Base-by-base conservation (phyloP, 345 rosid species). In the Draba incana region DNA sequence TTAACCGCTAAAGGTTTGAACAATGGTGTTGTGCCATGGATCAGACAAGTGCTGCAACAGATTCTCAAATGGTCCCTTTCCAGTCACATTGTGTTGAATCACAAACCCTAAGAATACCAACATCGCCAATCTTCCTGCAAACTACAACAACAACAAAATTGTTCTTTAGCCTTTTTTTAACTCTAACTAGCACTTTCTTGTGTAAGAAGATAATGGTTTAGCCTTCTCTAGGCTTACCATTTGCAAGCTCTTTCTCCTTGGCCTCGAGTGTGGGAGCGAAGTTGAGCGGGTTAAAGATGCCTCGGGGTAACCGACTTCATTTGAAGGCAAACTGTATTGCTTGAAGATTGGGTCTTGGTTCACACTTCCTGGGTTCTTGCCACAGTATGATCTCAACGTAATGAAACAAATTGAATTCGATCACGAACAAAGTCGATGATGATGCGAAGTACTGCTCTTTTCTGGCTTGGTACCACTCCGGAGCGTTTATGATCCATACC, bases 261-360 rank as follows among this genome's bases (percentile, higher is more conserved):
- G 98, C 98, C 80, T 90, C 96, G 0, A 28, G 44, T 1, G 97
- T 88, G 0, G 98, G 94, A 3, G 86, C 91, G 46, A 93, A 88
- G 82, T 93, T 93, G 38, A 93, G 87, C 7, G 98, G 98, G 83
- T 93, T 93, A 78, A 93, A 93, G 65, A 88, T 78, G 41, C 98
- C 75, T 16, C 98, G 1, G 97, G 98, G 83, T 93, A 93, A 0
- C 98, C 98, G 9, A 59, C 67, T 66, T 93, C 97, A 38, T 86
- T 41, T 1, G 92, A 90, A 44, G 97, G 94, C 83, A 93, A 84
- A 82, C 94, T 88, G 88, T 90, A 93, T 55, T 93, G 98, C 88
- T 90, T 93, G 75, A 90, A 90, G 81, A 93, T 93, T 7, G 98
- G 98, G 62, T 90, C 98, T 80, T 93, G 98, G 87, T 93, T 88